These are phyloP conservation scores for Apiotrichum domesticum DNA, from an alignment of 1,284 basidiomycete species.

Conservation along the genomic window DNA sequence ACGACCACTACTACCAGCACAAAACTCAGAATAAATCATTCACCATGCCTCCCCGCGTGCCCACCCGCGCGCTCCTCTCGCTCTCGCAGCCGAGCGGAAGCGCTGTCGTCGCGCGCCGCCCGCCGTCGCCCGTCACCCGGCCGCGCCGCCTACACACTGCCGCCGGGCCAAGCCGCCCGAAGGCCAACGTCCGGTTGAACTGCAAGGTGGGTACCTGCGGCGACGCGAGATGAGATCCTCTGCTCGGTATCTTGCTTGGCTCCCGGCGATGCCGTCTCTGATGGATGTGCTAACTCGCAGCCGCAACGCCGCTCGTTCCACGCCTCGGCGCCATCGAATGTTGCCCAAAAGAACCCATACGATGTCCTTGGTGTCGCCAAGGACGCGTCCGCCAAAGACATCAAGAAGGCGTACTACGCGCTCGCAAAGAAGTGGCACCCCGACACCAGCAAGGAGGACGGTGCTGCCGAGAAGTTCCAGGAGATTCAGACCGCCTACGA, in stretches of 20 bases:
- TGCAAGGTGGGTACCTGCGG: not conserved
- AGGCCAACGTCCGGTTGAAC: not conserved
- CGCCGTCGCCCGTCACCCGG: not conserved
- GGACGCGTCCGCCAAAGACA: constrained; percentile 77
- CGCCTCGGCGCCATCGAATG: constrained; percentile 55
- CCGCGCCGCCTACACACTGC: constrained; percentile 4
- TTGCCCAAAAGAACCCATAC: constrained; percentile 80
- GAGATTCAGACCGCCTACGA: constrained; percentile 98
- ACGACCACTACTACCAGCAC: not conserved
- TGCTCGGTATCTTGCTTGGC: not conserved
- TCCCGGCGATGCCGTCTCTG: not conserved
- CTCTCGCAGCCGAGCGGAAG: constrained; percentile 7
- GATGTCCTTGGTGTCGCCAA: constrained; percentile 78
- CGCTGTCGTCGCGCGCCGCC: not conserved
- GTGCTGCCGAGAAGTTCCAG: constrained; percentile 85
- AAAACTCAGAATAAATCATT: not conserved
- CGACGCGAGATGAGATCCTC: not conserved
- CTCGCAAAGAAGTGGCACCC: constrained; percentile 98
- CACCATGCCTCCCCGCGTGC: constrained; percentile 16
- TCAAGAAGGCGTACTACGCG: constrained; percentile 95
- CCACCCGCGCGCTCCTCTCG: constrained; percentile 11
- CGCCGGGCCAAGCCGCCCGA: not conserved
- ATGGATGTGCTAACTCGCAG: too few species aligned
- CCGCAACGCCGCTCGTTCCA: constrained; percentile 58
- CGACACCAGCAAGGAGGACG: constrained; percentile 90